Evolutionary conservation across 192 early-diverging fungal species (phyloP).

Genomic region (Dimargaris xerosporica): DNA sequence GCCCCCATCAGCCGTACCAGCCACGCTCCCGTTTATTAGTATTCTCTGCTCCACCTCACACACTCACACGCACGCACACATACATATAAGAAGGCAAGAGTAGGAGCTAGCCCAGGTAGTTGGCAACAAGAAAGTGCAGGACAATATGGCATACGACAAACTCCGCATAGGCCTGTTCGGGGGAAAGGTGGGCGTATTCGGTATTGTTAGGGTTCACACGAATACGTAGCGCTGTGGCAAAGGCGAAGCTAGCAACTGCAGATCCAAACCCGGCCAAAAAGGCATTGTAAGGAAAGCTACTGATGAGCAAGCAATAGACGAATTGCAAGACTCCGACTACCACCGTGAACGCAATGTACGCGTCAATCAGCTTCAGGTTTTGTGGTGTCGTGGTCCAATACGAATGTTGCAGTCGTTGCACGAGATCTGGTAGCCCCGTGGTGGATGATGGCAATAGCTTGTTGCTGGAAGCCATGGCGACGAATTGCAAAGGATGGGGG

Average conservation of each 20-base stretch:
- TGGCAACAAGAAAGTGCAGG: conserved; percentile 80
- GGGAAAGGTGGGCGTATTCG: conserved; percentile 44
- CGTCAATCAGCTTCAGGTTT: conserved; percentile 79
- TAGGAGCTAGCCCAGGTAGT: conserved; percentile 91
- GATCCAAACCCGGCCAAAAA: conserved; percentile 92
- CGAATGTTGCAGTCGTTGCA: conserved; percentile 2
- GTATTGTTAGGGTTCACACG: conserved; percentile 73
- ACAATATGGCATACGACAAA: conserved; percentile 72
- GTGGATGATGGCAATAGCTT: too few relatives aligned
- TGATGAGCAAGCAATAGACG: conserved; percentile 65
- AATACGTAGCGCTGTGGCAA: conserved; percentile 80
- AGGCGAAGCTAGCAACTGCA: conserved; percentile 81
- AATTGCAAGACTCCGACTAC: conserved; percentile 87
- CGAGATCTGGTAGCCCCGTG: neutral
- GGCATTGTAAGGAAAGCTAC: conserved; percentile 95
- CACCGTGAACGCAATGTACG: conserved; percentile 82
- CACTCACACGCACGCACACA: too few relatives aligned
- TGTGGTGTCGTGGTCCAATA: conserved; percentile 40
- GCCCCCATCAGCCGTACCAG: too few relatives aligned
- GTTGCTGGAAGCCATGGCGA: too few relatives aligned
- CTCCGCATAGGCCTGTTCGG: conserved; percentile 90
- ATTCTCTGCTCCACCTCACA: too few relatives aligned
- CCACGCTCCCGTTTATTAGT: too few relatives aligned
- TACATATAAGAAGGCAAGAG: too few relatives aligned
- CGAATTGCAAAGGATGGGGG: too few relatives aligned